These are phyloP conservation scores for Saturnispora bothae DNA, from an alignment of 805 yeast genomes.

Conservation along the genomic window DNA sequence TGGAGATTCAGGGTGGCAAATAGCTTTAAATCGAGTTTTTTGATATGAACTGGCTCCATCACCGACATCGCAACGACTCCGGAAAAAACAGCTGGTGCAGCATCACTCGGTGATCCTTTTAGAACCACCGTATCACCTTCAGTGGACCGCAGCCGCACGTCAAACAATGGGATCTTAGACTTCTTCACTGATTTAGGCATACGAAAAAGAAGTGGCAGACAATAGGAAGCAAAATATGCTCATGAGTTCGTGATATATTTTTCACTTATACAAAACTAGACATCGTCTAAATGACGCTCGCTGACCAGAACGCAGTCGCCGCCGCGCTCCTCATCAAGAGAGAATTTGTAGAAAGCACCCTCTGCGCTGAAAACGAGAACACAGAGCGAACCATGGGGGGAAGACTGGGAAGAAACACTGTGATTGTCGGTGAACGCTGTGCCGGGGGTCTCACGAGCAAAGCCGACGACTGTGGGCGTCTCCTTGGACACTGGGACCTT, in stretches of 20 bases:
- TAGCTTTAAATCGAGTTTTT: constrained; percentile 51
- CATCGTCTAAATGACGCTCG: constrained; percentile 30
- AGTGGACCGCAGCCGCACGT: constrained; percentile 48
- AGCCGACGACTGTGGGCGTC: constrained; percentile 38
- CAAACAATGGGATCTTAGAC: constrained; percentile 26
- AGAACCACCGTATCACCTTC: constrained; percentile 74
- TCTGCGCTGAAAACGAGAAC: constrained; percentile 79
- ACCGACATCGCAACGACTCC: constrained; percentile 75
- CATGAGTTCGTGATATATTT: no score
- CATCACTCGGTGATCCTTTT: constrained; percentile 69
- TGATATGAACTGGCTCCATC: constrained; percentile 62
- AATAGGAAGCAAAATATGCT: not conserved
- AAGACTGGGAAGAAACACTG: not conserved
- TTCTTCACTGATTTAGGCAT: constrained; percentile 19
- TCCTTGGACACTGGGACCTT: constrained; percentile 35
- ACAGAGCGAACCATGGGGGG: constrained; percentile 28
- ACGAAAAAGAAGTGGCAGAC: not conserved
- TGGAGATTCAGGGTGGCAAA: constrained; percentile 57
- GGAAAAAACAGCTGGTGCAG: constrained; percentile 61
- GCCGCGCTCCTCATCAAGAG: constrained; percentile 78
- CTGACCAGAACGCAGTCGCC: constrained; percentile 84
- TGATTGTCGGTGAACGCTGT: constrained; percentile 12
- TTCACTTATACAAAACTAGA: no score
- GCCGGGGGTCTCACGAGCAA: constrained; percentile 16
- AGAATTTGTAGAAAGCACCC: constrained; percentile 77